A percentile compares a stretch with the other conserved stretches of the same genome.
phyloP scores from a whole-genome alignment of 768 basidiomycete species.

The Macrolepiota albuminosa region DNA sequence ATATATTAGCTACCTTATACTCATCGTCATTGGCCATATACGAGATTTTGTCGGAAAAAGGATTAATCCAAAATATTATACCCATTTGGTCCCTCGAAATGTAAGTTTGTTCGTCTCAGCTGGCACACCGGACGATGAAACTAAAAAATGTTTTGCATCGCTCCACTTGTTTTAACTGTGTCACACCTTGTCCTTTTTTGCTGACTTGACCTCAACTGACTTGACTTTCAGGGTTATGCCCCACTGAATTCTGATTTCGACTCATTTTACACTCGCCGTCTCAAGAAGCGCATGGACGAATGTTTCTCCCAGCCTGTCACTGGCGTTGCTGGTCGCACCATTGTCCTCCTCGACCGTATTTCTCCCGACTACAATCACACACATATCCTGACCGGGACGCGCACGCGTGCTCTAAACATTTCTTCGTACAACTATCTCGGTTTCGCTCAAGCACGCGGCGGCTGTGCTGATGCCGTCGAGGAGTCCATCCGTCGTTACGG shows the following conservation, averaged over 20 bases:
- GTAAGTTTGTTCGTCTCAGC: constrained; percentile 40
- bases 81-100: constrained; percentile 77
- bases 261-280: constrained; percentile 96
- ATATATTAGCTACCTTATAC: constrained; percentile 89
- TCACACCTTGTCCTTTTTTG: background rate
- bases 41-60: constrained; percentile 95
- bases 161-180: background rate
- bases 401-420: constrained; percentile 89
- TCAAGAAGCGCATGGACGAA: constrained; percentile 93
- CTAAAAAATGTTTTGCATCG: background rate
- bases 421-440: constrained; percentile 99
- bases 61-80: constrained; percentile 61
- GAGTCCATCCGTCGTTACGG: constrained; percentile 80
- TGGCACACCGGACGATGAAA: background rate
- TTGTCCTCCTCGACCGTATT: constrained; percentile 77
- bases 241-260: constrained; percentile 98
- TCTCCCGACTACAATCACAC: constrained; percentile 80
- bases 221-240: constrained; percentile 74
- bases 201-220: background rate
- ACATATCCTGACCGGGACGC: constrained; percentile 70
- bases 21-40: constrained; percentile 88
- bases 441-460: constrained; percentile 89
- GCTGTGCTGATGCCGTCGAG: constrained; percentile 93
- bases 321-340: constrained; percentile 93
- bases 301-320: constrained; percentile 92